Percentiles rank a stretch among this genome's conserved stretches.
These are phyloP conservation scores for Metarhizium brunneum DNA, from an alignment of 2,329 filamentous ascomycete species.

Conservation along the genomic window DNA sequence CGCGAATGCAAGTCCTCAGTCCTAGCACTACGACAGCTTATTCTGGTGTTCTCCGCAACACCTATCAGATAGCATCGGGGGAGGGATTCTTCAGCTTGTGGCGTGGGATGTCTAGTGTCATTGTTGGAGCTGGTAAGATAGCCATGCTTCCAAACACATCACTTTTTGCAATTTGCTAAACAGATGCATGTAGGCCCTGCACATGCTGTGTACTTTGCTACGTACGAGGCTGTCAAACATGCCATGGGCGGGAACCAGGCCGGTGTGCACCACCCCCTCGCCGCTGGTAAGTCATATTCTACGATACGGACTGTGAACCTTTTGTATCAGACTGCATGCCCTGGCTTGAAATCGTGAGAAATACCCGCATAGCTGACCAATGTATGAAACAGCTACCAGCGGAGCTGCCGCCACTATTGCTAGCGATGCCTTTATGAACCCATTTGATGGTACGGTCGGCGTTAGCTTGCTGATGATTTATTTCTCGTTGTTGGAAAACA, in stretches of 20 bases:
- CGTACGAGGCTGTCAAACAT: slow-evolving; percentile 96
- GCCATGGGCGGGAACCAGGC: slow-evolving; percentile 84
- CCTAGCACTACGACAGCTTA: slow-evolving; percentile 74
- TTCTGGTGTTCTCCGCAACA: slow-evolving; percentile 83
- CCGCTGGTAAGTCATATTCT: slow-evolving; percentile 58
- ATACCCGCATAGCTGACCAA: slow-evolving; percentile 2
- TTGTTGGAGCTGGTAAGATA: slow-evolving; percentile 77
- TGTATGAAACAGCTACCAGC: slow-evolving; percentile 58
- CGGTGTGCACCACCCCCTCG: slow-evolving; percentile 83
- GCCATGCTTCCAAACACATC: slow-evolving; percentile 10
- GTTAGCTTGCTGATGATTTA: not conserved
- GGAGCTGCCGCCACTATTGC: slow-evolving; percentile 93
- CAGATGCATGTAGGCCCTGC: slow-evolving; percentile 61
- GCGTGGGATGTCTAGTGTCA: slow-evolving; percentile 93
- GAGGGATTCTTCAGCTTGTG: slow-evolving; percentile 90
- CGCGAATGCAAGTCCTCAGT: slow-evolving; percentile 94
- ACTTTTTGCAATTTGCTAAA: not conserved
- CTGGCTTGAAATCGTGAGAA: not conserved
- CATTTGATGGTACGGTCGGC: slow-evolving; percentile 75
- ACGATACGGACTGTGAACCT: not conserved
- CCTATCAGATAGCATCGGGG: slow-evolving; percentile 80
- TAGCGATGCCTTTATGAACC: slow-evolving; percentile 98
- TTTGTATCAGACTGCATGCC: not conserved
- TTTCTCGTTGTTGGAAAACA: not conserved
- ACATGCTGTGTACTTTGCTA: slow-evolving; percentile 96